These are phyloP conservation scores for Ogataea salicorniae DNA, from an alignment of 805 yeast species.

Conservation along the genomic window DNA sequence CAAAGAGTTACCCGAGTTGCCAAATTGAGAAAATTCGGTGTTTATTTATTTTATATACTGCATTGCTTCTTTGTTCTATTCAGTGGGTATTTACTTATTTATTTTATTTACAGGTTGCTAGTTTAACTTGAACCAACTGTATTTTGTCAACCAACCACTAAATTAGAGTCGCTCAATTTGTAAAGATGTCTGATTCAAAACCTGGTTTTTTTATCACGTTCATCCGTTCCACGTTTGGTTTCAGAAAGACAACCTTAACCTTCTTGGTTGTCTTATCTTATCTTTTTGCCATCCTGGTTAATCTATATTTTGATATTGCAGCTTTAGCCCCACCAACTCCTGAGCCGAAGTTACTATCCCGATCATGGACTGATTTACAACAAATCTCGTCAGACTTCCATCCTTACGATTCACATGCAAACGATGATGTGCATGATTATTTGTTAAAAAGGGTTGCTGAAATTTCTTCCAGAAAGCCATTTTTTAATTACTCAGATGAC, in stretches of 20 bases:
- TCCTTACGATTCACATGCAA: constrained; percentile 73
- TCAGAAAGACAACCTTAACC: constrained; percentile 67
- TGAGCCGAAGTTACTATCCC: constrained; percentile 32
- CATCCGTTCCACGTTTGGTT: constrained; percentile 54
- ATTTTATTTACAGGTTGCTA: too few relatives aligned
- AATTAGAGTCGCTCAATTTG: background rate
- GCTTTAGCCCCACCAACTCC: constrained; percentile 40
- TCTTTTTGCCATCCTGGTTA: constrained; percentile 32
- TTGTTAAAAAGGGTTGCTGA: constrained; percentile 39
- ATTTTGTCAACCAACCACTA: too few relatives aligned
- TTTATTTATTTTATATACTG: too few relatives aligned
- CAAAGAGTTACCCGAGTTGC: too few relatives aligned
- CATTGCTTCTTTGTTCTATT: too few relatives aligned
- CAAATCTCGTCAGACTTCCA: constrained; percentile 61
- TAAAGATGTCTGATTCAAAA: constrained; percentile 3
- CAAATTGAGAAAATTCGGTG: too few relatives aligned
- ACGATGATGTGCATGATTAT: constrained; percentile 71
- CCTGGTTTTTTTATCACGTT: constrained; percentile 22
- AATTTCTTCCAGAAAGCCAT: constrained; percentile 27
- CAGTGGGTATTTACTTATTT: too few relatives aligned
- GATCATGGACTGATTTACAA: constrained; percentile 73
- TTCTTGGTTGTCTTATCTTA: constrained; percentile 47
- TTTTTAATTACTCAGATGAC: constrained; percentile 37
- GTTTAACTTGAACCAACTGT: too few relatives aligned
- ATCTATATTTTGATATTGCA: constrained; percentile 32